Percentiles rank a stretch among this genome's conserved stretches.
Conservation (phyloP, 768 basidiomycete genomes). For the Tylopilus vinaceipallidus region DNA sequence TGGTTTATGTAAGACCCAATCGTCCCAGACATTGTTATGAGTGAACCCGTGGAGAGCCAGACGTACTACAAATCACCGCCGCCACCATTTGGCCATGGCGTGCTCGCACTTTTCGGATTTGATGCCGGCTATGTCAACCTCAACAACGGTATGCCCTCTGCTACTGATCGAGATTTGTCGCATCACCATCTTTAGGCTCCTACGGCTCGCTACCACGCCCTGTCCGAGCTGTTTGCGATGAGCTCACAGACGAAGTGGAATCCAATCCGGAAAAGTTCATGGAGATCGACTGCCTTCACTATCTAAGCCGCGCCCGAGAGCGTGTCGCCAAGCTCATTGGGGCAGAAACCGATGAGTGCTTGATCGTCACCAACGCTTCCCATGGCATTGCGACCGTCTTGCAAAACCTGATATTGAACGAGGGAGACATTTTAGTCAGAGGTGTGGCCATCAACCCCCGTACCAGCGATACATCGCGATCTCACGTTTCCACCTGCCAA, state of each 20-base stretch:
- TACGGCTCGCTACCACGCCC: slow-evolving; percentile 56
- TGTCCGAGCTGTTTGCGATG: slow-evolving; percentile 44
- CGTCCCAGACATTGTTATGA: too few species aligned
- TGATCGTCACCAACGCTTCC: slow-evolving; percentile 39
- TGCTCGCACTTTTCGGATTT: slow-evolving; percentile 54
- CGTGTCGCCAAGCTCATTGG: slow-evolving; percentile 50
- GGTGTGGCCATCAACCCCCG: slow-evolving; percentile 20
- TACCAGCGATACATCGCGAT: not conserved
- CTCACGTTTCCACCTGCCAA: slow-evolving; percentile 24
- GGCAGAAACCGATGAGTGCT: slow-evolving; percentile 55
- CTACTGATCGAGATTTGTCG: not conserved
- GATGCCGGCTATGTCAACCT: slow-evolving; percentile 61
- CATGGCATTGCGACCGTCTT: slow-evolving; percentile 59
- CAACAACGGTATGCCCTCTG: slow-evolving; percentile 52
- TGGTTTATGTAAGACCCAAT: too few species aligned
- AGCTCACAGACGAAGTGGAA: slow-evolving; percentile 46
- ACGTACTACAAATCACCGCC: slow-evolving; percentile 29
- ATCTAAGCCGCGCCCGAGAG: slow-evolving; percentile 40
- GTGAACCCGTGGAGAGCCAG: too few species aligned
- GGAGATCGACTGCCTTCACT: slow-evolving; percentile 33
- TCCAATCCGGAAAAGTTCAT: slow-evolving; percentile 58
- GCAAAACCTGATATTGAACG: slow-evolving; percentile 51
- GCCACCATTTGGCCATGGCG: slow-evolving; percentile 54
- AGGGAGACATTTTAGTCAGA: slow-evolving; percentile 61
- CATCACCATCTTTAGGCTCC: slow-evolving; percentile 42